phyloP scores from a whole-genome alignment of 2,329 filamentous ascomycete genomes.

The Alternaria brassicae region DNA sequence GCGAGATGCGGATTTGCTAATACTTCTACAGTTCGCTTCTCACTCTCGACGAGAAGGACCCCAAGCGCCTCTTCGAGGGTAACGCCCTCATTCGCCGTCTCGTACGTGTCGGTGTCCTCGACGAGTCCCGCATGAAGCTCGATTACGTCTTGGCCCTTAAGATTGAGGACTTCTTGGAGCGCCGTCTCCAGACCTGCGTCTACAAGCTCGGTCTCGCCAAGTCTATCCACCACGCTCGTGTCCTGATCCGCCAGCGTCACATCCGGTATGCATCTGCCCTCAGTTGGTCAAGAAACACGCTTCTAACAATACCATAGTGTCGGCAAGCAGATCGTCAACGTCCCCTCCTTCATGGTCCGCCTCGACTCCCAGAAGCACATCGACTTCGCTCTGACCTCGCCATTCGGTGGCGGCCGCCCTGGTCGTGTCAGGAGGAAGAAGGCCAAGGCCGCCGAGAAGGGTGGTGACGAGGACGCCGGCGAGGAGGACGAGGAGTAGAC shows the following conservation, averaged over 20 bases:
- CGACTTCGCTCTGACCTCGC: slow-evolving; percentile 96
- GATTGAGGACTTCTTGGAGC: slow-evolving; percentile 99
- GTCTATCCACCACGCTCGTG: slow-evolving; percentile 99
- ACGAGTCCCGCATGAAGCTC: slow-evolving; percentile 99
- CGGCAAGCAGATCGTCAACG: slow-evolving; percentile 99
- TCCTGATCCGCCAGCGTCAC: slow-evolving; percentile 99
- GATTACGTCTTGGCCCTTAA: slow-evolving; percentile 99
- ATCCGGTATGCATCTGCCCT: slow-evolving; percentile 68
- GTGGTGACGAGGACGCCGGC: slow-evolving; percentile 79
- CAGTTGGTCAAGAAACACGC: background rate
- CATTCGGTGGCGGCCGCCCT: slow-evolving; percentile 95
- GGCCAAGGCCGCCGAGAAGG: slow-evolving; percentile 92
- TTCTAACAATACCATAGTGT: slow-evolving; percentile 64
- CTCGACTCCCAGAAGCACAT: slow-evolving; percentile 99
- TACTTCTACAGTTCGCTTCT: slow-evolving; percentile 84
- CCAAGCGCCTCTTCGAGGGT: slow-evolving; percentile 99
- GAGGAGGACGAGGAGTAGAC: slow-evolving; percentile 81
- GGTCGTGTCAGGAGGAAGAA: slow-evolving; percentile 99
- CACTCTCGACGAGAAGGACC: slow-evolving; percentile 99
- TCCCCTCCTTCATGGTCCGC: slow-evolving; percentile 98
- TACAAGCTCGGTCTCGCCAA: slow-evolving; percentile 99
- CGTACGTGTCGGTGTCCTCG: slow-evolving; percentile 98
- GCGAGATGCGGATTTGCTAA: slow-evolving; percentile 23
- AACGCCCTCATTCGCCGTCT: slow-evolving; percentile 99
- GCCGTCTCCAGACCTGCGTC: slow-evolving; percentile 98